Evolutionary conservation across 2,329 filamentous ascomycete genomes (phyloP).

Genomic region (Apiospora malaysiana): DNA sequence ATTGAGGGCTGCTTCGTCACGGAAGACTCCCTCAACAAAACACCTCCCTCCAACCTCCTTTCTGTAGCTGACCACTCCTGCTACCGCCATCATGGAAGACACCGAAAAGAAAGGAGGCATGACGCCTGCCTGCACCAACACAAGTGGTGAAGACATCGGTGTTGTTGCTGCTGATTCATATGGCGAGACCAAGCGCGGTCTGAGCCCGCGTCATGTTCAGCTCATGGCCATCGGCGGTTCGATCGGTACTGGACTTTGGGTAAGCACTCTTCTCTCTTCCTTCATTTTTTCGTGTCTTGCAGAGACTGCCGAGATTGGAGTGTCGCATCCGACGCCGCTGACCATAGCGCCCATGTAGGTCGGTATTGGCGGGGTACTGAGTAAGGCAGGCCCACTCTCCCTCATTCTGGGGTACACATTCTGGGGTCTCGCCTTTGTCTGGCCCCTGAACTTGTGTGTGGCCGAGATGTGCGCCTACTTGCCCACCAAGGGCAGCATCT

Average conservation of each 20-base stretch:
- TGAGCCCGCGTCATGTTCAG: conserved; percentile 50
- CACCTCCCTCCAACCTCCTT: not conserved
- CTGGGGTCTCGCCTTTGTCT: conserved; percentile 52
- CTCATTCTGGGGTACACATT: conserved; percentile 51
- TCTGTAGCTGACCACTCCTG: not conserved
- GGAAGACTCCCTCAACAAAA: not conserved
- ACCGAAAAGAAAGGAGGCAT: conserved; percentile 22
- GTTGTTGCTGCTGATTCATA: conserved; percentile 17
- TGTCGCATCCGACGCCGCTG: not conserved
- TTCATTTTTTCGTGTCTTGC: not conserved
- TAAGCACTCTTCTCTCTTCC: conserved; percentile 24
- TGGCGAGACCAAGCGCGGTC: conserved; percentile 33
- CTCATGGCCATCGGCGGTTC: conserved; percentile 56
- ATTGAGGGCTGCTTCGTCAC: not conserved
- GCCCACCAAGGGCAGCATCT: conserved; percentile 59
- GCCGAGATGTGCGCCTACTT: conserved; percentile 65
- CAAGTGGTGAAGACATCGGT: conserved; percentile 22
- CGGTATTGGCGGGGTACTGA: conserved; percentile 50
- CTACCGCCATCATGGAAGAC: conserved; percentile 12
- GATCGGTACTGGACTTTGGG: conserved; percentile 52
- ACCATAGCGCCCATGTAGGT: conserved; percentile 35
- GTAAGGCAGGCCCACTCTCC: conserved; percentile 49
- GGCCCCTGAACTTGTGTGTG: conserved; percentile 52
- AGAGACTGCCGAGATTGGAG: conserved; percentile 3
- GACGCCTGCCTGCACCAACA: conserved; percentile 20